These are phyloP conservation scores for Yamadazyma laniorum DNA, from an alignment of 805 yeast genomes.

Conservation along the genomic window DNA sequence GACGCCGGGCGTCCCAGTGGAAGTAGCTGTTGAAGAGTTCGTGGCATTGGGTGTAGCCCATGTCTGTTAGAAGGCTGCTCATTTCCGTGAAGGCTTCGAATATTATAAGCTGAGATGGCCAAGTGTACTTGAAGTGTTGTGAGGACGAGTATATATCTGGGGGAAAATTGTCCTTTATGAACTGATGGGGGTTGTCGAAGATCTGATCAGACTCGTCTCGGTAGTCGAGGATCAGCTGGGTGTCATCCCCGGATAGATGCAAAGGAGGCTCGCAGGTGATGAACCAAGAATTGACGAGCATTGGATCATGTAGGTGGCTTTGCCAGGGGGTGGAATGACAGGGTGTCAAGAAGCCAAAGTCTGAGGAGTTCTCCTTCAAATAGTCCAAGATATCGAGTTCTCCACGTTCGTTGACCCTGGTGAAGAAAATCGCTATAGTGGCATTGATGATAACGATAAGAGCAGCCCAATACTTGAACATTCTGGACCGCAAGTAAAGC, in stretches of 20 bases:
- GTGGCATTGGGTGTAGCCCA: constrained; percentile 44
- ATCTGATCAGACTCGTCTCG: constrained; percentile 86
- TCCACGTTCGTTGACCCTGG: constrained; percentile 82
- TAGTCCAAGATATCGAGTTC: constrained; percentile 65
- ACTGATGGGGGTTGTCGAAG: constrained; percentile 63
- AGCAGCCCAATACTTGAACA: constrained; percentile 16
- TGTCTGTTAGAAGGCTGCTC: constrained; percentile 34
- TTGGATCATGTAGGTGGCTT: constrained; percentile 66
- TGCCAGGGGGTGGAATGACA: constrained; percentile 98
- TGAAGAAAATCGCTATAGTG: constrained; percentile 48
- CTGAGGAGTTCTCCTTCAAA: constrained; percentile 41
- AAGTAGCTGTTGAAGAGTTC: constrained; percentile 74
- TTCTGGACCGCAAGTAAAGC: constrained; percentile 1
- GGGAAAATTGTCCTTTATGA: constrained; percentile 56
- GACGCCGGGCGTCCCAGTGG: constrained; percentile 84
- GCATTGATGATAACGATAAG: constrained; percentile 34
- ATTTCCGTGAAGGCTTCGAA: constrained; percentile 61
- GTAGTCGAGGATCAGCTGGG: constrained; percentile 42
- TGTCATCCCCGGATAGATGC: constrained; percentile 24
- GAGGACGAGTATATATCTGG: constrained; percentile 5
- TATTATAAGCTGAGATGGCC: constrained; percentile 75
- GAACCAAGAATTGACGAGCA: constrained; percentile 56
- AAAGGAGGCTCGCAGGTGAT: constrained; percentile 92
- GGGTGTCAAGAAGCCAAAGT: constrained; percentile 83
- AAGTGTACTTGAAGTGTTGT: constrained; percentile 19